Evolutionary conservation across 306 rosid species (phyloP).

Genomic region (Sphenostylis stenocarpa): DNA sequence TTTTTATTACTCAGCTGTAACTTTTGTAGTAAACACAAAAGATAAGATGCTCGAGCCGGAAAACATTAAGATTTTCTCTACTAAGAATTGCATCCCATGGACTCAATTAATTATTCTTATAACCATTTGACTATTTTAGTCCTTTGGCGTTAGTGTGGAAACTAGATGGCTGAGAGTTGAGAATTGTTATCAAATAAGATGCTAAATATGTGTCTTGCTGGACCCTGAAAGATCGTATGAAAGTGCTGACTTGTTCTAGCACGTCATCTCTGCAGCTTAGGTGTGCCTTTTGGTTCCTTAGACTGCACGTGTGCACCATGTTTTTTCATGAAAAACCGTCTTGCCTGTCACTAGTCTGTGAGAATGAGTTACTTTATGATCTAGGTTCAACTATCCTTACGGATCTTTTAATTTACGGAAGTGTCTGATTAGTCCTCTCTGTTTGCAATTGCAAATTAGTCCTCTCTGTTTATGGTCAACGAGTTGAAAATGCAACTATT

Average conservation of each 20-base stretch:
- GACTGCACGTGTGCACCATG: neutral
- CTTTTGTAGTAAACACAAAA: neutral
- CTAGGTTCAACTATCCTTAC: neutral
- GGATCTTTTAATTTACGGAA: neutral
- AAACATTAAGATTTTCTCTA: neutral
- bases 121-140: neutral
- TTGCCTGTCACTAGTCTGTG: neutral
- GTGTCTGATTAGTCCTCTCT: neutral
- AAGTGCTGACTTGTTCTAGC: neutral
- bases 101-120: neutral
- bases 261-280: neutral
- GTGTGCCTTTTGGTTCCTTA: neutral
- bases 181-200: neutral
- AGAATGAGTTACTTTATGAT: neutral
- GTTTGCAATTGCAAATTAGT: conserved; percentile 4
- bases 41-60: neutral
- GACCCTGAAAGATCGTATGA: neutral
- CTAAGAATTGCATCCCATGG: neutral
- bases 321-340: neutral
- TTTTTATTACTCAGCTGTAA: neutral
- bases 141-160: neutral
- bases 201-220: neutral
- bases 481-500: too few relatives aligned
- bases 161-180: neutral
- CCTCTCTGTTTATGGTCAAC: too few relatives aligned